phyloP scores from a whole-genome alignment of 2,329 filamentous ascomycete species.

The Alternaria atra region DNA sequence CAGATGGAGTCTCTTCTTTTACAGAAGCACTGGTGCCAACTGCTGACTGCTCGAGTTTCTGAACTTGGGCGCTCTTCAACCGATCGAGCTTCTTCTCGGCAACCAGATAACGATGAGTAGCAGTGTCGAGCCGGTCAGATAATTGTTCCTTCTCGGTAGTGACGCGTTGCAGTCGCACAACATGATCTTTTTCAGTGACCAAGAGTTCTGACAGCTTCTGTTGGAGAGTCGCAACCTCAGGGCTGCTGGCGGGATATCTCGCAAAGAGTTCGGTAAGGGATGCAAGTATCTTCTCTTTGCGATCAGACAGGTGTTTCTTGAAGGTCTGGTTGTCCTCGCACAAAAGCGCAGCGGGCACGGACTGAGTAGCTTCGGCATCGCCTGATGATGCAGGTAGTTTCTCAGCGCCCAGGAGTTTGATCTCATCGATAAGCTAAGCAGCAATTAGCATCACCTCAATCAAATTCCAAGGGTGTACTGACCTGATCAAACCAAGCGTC shows the following conservation, averaged over 20 bases:
- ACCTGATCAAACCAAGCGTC: constrained; percentile 97
- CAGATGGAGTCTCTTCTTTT: constrained; percentile 54
- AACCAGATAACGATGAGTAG: constrained; percentile 90
- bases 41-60: constrained; percentile 90
- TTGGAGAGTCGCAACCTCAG: constrained; percentile 78
- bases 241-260: constrained; percentile 60
- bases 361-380: constrained; percentile 36
- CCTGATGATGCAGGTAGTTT: constrained; percentile 33
- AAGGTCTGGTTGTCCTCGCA: constrained; percentile 70
- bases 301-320: constrained; percentile 79
- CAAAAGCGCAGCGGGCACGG: constrained; percentile 63
- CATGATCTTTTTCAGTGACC: constrained; percentile 81
- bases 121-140: constrained; percentile 85
- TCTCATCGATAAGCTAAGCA: constrained; percentile 58
- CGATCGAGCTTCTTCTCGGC: constrained; percentile 95
- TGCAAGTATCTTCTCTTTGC: constrained; percentile 77
- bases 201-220: constrained; percentile 77
- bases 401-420: constrained; percentile 55
- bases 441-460: constrained; percentile 36
- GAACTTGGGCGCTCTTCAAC: constrained; percentile 85
- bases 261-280: constrained; percentile 75
- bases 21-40: constrained; percentile 31
- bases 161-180: constrained; percentile 78
- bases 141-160: constrained; percentile 83
- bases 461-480: constrained; percentile 45